Evolutionary conservation across 164 flowering plant species (phyloP), one percentile per base, ranked within the genome.

Genomic region (Aristolochia contorta): DNA sequence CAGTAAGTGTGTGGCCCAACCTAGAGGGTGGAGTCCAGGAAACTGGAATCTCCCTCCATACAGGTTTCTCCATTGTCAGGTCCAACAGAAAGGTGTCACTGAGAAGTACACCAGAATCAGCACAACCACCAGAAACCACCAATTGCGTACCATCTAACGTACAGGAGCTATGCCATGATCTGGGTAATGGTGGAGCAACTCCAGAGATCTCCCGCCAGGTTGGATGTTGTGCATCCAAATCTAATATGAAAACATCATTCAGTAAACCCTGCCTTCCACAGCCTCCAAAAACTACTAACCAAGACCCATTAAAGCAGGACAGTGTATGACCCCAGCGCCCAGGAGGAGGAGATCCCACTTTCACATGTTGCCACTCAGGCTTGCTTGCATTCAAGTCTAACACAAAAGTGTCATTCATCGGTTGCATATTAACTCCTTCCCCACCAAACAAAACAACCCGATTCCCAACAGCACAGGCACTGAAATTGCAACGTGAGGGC

Each of bases 151-250:
- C 96, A 67, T 88, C 97, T 51, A 91, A 88, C 8, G 97, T 88
- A 75, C 97, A 91, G 5, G 97, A 91, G 65, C 97, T 91, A 65
- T 91, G 97, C 97, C 97, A 91, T 68, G 97, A 88, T 75, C 97
- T 79, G 16, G 97, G 94, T 53, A 87, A 78, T 0, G 97, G 97
- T 45, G 95, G 97, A 1, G 84, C 89, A 60, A 83, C 68, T n/a
- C 93, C 88, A 25, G 93, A 83, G 18, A 91, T 80, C 69, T 91
- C 97, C 60, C 89, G 86, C 97, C 97, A 91, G 4, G 96, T 66
- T 55, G 95, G 97, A 69, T 84, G 84, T 46, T 82, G 78, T 21
- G 95, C 95, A 65, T 91, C 97, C 75, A 91, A 77, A 65, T 91
- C 93, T 74, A 87, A 58, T 18, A 87, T 77, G 66, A 91, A 91